Base-by-base conservation (phyloP, 225 moss, liverwort and hornwort species). In the Physcomitrium patens region DNA sequence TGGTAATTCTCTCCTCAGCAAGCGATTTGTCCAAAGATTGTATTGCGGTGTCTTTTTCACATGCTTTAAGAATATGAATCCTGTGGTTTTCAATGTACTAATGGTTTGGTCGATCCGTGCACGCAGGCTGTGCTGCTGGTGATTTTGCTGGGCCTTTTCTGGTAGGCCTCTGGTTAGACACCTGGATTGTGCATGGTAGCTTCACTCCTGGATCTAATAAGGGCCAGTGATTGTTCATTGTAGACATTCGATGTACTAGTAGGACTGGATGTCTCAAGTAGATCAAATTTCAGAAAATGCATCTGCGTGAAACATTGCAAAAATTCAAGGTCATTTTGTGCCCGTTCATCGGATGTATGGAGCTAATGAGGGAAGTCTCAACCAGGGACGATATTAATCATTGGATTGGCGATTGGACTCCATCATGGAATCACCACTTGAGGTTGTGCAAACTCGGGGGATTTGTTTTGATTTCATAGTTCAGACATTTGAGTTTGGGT, bases 91-190 rank as follows among this genome's bases (percentile, higher is more conserved):
- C 31, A 16, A 18, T 9, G 13, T 24, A 20, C 42, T 60, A 60
- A 66, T 74, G 47, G n/a, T 11, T 61, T 70, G 12, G 9, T 44
- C 2, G 53, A 57, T 55, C 55, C 7, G 0, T 66, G 22, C 56
- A 8, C 78, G 71, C 84, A 96, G 96, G 96, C 49, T 92, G 92
- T 60, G 92, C 96, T 43, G 92, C 88, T 12, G 96, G 96, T 70
- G 96, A 96, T 81, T 92, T 96, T 81, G 92, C 92, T 20, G 96
- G 96, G 70, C 96, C 94, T 58, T 96, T 90, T 74, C 78, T 96
- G 72, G 80, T 96, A 68, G 94, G 92, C 65, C 79, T 94, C 6
- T 94, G 94, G 87, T 87, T 94, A 78, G 96, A 96, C 73, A 88
- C 81, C 62, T 94, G 94, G 96, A 91, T 96, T 85, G 89, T 91